phyloP scores from a whole-genome alignment of 495 filamentous ascomycete species.

The Tuber calosporum region DNA sequence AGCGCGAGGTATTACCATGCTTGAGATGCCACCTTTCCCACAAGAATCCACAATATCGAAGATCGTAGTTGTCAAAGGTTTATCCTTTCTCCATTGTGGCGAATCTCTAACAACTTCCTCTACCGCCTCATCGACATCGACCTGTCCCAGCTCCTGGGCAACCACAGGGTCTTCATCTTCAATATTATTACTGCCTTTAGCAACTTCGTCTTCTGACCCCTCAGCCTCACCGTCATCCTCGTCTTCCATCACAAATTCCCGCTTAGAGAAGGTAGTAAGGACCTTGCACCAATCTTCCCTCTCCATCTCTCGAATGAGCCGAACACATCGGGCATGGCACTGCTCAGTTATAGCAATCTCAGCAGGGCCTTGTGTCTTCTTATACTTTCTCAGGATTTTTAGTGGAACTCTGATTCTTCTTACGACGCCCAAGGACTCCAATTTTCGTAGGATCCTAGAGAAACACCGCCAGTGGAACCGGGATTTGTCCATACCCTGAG shows the following conservation, averaged over 20 bases:
- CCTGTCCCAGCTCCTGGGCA: constrained; percentile 24
- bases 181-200: constrained; percentile 38
- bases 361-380: constrained; percentile 32
- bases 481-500: constrained; percentile 48
- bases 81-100: constrained; percentile 54
- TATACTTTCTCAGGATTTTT: constrained; percentile 45
- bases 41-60: constrained; percentile 50
- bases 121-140: constrained; percentile 35
- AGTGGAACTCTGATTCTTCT: constrained; percentile 60
- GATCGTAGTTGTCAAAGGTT: constrained; percentile 50
- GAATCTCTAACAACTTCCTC: constrained; percentile 42
- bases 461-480: constrained; percentile 60
- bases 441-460: constrained; percentile 59
- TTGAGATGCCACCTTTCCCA: constrained; percentile 51
- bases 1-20: constrained; percentile 45
- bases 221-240: constrained; percentile 44
- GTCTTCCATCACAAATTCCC: constrained; percentile 40
- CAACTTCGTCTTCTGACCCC: constrained; percentile 40
- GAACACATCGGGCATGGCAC: constrained; percentile 52
- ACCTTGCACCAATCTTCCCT: constrained; percentile 58
- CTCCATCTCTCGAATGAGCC: constrained; percentile 66
- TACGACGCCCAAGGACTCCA: constrained; percentile 62
- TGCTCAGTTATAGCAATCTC: constrained; percentile 33
- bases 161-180: constrained; percentile 44
- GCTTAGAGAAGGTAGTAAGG: constrained; percentile 43